These are phyloP conservation scores for Daedalea quercina DNA, from an alignment of 768 basidiomycete genomes.

Conservation along the genomic window DNA sequence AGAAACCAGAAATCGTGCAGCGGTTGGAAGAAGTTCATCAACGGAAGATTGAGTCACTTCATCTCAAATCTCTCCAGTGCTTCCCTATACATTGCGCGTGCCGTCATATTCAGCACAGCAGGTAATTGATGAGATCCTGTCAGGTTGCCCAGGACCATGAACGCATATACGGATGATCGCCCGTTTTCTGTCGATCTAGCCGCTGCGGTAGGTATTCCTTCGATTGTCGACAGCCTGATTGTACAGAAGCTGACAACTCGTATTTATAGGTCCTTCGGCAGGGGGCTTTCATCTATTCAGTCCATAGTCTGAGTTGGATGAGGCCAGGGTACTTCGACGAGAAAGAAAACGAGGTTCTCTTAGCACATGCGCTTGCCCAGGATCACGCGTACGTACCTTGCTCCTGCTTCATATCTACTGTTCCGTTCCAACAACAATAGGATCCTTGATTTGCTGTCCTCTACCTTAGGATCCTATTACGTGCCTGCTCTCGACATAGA, in stretches of 20 bases:
- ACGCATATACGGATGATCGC: constrained; percentile 44
- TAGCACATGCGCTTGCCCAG: constrained; percentile 44
- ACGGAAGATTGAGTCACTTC: neutral
- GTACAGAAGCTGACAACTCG: too few species aligned
- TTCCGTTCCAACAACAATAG: constrained; percentile 17
- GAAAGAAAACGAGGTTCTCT: constrained; percentile 30
- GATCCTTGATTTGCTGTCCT: constrained; percentile 51
- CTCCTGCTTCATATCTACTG: neutral
- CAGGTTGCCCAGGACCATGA: constrained; percentile 30
- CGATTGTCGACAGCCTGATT: neutral
- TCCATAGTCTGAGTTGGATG: constrained; percentile 48
- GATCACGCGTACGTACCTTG: constrained; percentile 48
- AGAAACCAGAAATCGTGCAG: too few species aligned
- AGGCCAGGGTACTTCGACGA: constrained; percentile 34
- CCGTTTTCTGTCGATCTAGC: constrained; percentile 51
- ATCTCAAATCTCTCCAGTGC: neutral
- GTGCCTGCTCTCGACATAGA: constrained; percentile 73
- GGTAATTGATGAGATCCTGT: too few species aligned
- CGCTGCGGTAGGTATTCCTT: constrained; percentile 38
- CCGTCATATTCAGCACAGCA: too few species aligned
- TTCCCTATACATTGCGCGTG: too few species aligned
- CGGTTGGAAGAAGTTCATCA: neutral
- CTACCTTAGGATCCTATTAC: constrained; percentile 33
- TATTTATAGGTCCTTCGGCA: constrained; percentile 45
- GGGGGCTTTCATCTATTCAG: constrained; percentile 45